These are phyloP conservation scores for Oxytropis ochrocephala DNA, from an alignment of 306 rosid species.

Conservation along the genomic window DNA sequence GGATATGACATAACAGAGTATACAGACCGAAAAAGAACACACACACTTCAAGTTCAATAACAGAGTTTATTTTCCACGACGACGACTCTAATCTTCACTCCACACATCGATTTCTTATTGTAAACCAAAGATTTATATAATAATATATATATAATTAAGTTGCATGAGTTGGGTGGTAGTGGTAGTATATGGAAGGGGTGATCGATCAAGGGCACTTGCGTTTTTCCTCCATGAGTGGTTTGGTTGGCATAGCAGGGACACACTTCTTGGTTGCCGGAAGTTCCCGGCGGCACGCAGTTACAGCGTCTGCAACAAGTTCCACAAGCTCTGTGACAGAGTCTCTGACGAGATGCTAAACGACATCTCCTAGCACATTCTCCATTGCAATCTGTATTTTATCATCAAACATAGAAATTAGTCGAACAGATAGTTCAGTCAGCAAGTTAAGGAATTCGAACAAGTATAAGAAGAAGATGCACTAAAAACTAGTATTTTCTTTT, in stretches of 20 bases:
- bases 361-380: conserved; percentile 49
- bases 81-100: not conserved
- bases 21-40: no score
- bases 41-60: no score
- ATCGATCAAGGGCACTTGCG: conserved; percentile 61
- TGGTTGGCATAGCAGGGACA: conserved; percentile 64
- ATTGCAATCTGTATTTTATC: conserved; percentile 35
- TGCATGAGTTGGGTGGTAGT: not conserved
- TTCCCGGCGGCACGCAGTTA: conserved; percentile 71
- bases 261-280: conserved; percentile 48
- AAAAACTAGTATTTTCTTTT: no score
- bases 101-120: not conserved
- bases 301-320: conserved; percentile 63
- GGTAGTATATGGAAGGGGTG: not conserved
- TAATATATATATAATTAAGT: not conserved
- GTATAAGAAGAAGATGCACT: no score
- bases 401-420: not conserved
- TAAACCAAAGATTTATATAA: not conserved
- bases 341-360: conserved; percentile 42
- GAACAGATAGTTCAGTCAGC: no score
- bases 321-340: conserved; percentile 54
- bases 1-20: no score
- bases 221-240: conserved; percentile 57
- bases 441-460: no score
- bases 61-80: not conserved